These are phyloP conservation scores for Lichtheimia corymbifera DNA, from an alignment of 371 early-diverging fungal genomes.

Conservation along the genomic window DNA sequence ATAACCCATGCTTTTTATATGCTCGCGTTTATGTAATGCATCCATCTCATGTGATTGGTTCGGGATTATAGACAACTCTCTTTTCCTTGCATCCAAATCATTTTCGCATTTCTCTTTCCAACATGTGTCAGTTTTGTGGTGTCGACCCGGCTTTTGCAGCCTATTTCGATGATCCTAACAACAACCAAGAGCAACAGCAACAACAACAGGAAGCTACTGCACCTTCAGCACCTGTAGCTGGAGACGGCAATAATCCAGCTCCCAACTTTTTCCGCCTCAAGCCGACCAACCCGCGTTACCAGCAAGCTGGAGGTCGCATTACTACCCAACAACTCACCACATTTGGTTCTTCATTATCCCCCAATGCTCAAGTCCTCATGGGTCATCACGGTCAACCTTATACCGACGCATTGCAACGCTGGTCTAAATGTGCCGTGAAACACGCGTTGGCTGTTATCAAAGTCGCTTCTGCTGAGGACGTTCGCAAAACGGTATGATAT, in stretches of 20 bases:
- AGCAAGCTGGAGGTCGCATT: slow-evolving; percentile 14
- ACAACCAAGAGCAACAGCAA: slow-evolving; percentile 4
- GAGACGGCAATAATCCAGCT: slow-evolving; percentile 9
- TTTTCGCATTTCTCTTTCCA: not conserved
- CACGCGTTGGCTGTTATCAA: slow-evolving; percentile 23
- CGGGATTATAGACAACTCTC: not conserved
- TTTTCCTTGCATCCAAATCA: not conserved
- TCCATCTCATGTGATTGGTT: too few species aligned
- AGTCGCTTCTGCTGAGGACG: slow-evolving; percentile 26
- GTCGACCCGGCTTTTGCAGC: slow-evolving; percentile 33
- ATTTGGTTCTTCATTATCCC: slow-evolving; percentile 23
- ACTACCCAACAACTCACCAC: slow-evolving; percentile 24
- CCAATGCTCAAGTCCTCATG: slow-evolving; percentile 22
- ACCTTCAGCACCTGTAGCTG: slow-evolving; percentile 3
- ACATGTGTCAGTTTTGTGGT: slow-evolving; percentile 36
- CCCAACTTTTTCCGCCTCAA: slow-evolving; percentile 36
- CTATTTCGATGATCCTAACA: slow-evolving; percentile 19
- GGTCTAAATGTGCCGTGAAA: slow-evolving; percentile 30
- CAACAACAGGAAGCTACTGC: not conserved
- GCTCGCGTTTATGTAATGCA: too few species aligned
- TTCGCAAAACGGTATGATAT: slow-evolving; percentile 27
- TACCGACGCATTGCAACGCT: slow-evolving; percentile 18
- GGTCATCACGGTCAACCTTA: slow-evolving; percentile 23
- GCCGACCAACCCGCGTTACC: slow-evolving; percentile 16
- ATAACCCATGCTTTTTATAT: too few species aligned